Evolutionary conservation across 257 asterid genomes (phyloP).

Genomic region (Ophiorrhiza pumila): DNA sequence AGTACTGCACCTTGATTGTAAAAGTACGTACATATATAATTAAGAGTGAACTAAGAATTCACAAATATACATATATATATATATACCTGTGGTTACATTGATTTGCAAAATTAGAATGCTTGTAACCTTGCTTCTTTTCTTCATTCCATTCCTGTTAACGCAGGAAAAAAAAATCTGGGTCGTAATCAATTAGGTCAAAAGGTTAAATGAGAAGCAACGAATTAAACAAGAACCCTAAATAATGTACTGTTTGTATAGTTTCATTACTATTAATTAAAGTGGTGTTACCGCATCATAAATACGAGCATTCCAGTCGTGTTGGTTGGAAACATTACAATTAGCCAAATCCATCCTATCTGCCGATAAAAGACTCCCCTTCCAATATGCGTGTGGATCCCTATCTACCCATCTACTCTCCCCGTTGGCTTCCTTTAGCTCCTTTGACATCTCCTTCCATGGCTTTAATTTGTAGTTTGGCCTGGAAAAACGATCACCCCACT

Average conservation of each 20-base stretch:
- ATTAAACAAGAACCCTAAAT: too few species aligned
- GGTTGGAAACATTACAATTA: conserved; percentile 58
- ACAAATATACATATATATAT: too few species aligned
- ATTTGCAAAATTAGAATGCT: conserved; percentile 61
- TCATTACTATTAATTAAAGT: background rate
- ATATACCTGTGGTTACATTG: conserved; percentile 73
- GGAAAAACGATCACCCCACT: too few species aligned
- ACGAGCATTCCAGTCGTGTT: conserved; percentile 81
- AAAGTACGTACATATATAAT: too few species aligned
- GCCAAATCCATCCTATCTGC: background rate
- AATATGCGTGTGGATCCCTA: conserved; percentile 72
- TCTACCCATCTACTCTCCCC: conserved; percentile 52
- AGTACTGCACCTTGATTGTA: too few species aligned
- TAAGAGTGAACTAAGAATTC: too few species aligned
- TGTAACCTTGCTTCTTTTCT: conserved; percentile 58
- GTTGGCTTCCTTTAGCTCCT: conserved; percentile 56
- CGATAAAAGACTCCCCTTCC: conserved; percentile 51
- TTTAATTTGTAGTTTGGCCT: conserved; percentile 78
- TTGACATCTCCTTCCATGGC: conserved; percentile 58
- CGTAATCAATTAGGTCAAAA: too few species aligned
- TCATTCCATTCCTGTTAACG: conserved; percentile 50
- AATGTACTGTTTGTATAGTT: too few species aligned
- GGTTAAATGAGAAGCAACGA: too few species aligned
- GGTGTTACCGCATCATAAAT: conserved; percentile 24
- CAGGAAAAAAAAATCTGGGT: background rate